Conservation (phyloP, 352 stramenopile species). For the Blastocystis sp. region DNA sequence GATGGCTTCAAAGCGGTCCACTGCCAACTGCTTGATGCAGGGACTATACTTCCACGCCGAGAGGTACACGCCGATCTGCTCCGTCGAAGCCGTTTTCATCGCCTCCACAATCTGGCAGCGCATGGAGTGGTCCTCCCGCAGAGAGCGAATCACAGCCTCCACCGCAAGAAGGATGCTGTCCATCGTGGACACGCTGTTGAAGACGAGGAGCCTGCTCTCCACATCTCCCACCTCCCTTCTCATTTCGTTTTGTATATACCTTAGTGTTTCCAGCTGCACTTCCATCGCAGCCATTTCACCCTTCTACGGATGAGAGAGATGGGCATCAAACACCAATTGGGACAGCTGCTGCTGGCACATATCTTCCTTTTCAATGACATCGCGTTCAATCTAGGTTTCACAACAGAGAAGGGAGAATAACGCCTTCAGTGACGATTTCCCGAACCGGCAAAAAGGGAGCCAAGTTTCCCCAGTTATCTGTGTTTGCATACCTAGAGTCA, state of each 20-base stretch:
- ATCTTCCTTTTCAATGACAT: not conserved
- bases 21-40: not conserved
- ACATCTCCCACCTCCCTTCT: not conserved
- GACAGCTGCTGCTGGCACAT: not conserved
- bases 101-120: not conserved
- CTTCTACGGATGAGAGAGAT: not conserved
- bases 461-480: not conserved
- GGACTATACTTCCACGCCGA: constrained; percentile 45
- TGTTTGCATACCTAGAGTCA: not conserved
- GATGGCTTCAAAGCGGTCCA: not conserved
- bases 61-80: constrained; percentile 33
- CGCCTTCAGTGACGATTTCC: not conserved
- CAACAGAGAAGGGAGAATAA: not conserved
- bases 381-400: not conserved
- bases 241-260: not conserved
- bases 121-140: not conserved
- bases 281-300: not conserved
- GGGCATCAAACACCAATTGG: not conserved
- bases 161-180: not conserved
- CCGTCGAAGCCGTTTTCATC: not conserved
- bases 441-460: not conserved
- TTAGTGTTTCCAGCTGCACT: not conserved
- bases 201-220: not conserved
- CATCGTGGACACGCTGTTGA: constrained; percentile 30
- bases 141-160: not conserved